Percentiles rank a stretch among this genome's conserved stretches.
Conservation (phyloP, 345 rosid species). For the Angophora floribunda region DNA sequence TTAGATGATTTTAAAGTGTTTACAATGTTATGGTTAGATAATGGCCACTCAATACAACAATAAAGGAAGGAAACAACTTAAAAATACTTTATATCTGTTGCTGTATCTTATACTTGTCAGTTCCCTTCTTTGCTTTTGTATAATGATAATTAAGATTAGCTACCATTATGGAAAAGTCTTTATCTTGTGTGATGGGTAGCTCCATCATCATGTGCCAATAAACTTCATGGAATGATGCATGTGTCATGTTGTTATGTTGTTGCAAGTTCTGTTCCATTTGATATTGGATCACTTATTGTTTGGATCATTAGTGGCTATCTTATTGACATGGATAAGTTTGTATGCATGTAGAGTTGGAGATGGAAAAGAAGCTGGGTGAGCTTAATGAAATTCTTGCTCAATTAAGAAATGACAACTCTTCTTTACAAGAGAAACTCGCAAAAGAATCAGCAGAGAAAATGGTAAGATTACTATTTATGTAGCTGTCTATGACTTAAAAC, state of each 20-base stretch:
- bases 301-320: background rate
- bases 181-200: background rate
- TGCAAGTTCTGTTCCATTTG: background rate
- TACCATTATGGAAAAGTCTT: background rate
- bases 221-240: background rate
- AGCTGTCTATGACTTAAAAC: background rate
- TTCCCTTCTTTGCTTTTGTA: background rate
- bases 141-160: background rate
- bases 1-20: background rate
- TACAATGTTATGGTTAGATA: background rate
- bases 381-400: slow-evolving; percentile 24
- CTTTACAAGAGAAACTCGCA: slow-evolving; percentile 39
- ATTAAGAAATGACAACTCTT: slow-evolving; percentile 32
- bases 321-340: background rate
- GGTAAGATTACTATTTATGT: slow-evolving; percentile 25
- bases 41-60: background rate
- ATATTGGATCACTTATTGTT: background rate
- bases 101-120: background rate
- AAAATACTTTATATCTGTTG: background rate
- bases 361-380: slow-evolving; percentile 44
- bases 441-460: slow-evolving; percentile 59
- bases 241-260: background rate
- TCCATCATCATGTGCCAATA: background rate
- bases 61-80: background rate
- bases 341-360: slow-evolving; percentile 38